Conservation (phyloP, 306 rosid genomes). For the Quillaja saponaria region DNA sequence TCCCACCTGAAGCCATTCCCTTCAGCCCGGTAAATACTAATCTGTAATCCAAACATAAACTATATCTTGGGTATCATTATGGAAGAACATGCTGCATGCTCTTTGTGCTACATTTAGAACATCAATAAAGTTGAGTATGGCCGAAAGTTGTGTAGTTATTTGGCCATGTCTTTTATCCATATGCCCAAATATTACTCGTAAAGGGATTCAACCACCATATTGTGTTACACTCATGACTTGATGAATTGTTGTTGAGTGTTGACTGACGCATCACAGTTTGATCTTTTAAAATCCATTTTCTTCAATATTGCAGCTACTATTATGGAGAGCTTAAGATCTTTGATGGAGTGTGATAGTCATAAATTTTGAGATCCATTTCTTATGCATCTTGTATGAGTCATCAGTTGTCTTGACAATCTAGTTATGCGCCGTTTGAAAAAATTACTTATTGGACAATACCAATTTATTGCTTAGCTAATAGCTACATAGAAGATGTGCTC, state of each 20-base stretch:
- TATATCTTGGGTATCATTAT: conserved; percentile 9
- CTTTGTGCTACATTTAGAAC: conserved; percentile 6
- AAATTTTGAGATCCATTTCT: neutral
- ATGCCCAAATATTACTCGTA: neutral
- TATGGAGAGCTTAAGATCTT: conserved; percentile 12
- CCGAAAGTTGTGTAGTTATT: neutral
- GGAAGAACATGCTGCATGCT: conserved; percentile 5
- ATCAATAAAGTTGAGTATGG: conserved; percentile 8
- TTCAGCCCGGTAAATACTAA: conserved; percentile 52
- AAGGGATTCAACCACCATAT: neutral
- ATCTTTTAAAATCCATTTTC: conserved; percentile 24
- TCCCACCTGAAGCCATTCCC: conserved; percentile 71
- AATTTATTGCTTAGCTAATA: no score
- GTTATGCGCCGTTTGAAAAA: neutral
- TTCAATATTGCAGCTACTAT: conserved; percentile 16
- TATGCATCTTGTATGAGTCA: no score
- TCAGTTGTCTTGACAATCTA: no score
- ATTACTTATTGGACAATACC: neutral
- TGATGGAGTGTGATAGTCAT: conserved; percentile 2
- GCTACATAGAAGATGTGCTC: neutral
- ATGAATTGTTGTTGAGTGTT: conserved; percentile 12
- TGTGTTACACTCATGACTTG: neutral
- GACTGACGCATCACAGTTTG: conserved; percentile 4
- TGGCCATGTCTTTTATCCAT: conserved; percentile 2
- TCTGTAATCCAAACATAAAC: conserved; percentile 7